Base-by-base conservation (phyloP, 2,329 filamentous ascomycete species). In the Fusarium beomiforme region DNA sequence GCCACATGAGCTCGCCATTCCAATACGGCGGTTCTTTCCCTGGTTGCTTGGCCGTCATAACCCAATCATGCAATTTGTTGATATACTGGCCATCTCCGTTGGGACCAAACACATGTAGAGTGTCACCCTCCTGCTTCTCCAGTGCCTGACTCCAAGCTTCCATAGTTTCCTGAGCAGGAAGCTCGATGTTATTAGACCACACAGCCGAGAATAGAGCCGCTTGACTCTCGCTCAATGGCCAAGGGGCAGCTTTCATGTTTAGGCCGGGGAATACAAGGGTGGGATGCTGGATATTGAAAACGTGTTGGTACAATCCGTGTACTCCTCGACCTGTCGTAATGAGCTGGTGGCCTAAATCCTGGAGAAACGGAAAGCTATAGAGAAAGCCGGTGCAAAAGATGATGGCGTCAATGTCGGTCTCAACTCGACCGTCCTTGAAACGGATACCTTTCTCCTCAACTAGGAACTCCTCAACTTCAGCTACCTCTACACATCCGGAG, bases 371-470 rank as follows among this genome's bases (percentile, higher is more conserved):
- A 63, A 92, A 92, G 8, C 91, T 90, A 81, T 93, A 97, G 61
- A 97, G 88, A 76, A 97, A 98, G 1, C 95, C 95, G 0, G 95
- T 98, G 79, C 93, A 95, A 80, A 95, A 98, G 31, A 98, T 79
- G 9, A 98, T 83, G 3, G 89, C 87, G 76, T 98, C 95, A 60
- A 98, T 81, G 36, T 90, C 83, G 6, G 82, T 82, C 76, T 94
- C 92, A 13, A 91, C 77, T 0, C 84, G 84, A 4, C 91, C 92
- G 75, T 93, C 86, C 42, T 85, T 84, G 69, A 97, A 93, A 34
- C 86, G 84, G 4, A 96, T 86, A 6, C 87, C 90, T 68, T 89
- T 86, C 55, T 87, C 82, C 6, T 85, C 80, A 0, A 83, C 77
- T 16, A 85, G 80, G 71, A 85, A 92, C 77, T 81, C 89, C 11